phyloP scores from a whole-genome alignment of 75 land plant species.

The Pseudotsuga menziesii region DNA sequence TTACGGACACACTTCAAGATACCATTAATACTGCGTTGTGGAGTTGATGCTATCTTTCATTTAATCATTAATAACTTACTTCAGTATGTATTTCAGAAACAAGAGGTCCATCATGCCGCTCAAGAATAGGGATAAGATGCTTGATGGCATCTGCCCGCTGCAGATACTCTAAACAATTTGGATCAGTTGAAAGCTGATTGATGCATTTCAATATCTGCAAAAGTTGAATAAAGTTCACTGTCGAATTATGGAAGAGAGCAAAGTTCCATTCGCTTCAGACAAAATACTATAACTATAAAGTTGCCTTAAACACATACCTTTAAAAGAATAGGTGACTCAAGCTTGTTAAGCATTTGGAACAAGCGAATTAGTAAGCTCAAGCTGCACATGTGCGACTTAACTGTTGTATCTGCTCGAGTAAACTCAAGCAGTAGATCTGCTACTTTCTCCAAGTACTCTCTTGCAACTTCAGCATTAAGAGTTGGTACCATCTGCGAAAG shows the following conservation, averaged over 20 bases:
- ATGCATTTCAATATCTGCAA: constrained; percentile 87
- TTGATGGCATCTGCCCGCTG: constrained; percentile 99
- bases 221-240: neutral
- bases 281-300: neutral
- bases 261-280: neutral
- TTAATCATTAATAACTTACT: constrained; percentile 29
- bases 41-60: neutral
- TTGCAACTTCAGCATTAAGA: constrained; percentile 82
- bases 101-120: constrained; percentile 74
- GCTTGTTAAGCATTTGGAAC: constrained; percentile 91
- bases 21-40: neutral
- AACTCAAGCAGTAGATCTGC: constrained; percentile 95
- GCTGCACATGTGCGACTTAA: constrained; percentile 87
- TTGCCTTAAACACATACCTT: constrained; percentile 48
- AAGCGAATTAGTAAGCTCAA: constrained; percentile 83
- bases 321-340: constrained; percentile 89
- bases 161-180: constrained; percentile 82
- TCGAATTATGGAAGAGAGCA: neutral
- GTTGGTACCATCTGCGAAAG: constrained; percentile 80
- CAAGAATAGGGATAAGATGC: constrained; percentile 91
- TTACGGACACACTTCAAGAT: neutral
- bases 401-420: constrained; percentile 78
- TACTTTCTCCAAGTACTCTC: constrained; percentile 89
- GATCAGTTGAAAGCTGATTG: constrained; percentile 88
- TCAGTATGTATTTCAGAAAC: constrained; percentile 84